These are phyloP conservation scores for Aquilaria yunnanensis DNA, from an alignment of 345 rosid genomes.

Conservation along the genomic window DNA sequence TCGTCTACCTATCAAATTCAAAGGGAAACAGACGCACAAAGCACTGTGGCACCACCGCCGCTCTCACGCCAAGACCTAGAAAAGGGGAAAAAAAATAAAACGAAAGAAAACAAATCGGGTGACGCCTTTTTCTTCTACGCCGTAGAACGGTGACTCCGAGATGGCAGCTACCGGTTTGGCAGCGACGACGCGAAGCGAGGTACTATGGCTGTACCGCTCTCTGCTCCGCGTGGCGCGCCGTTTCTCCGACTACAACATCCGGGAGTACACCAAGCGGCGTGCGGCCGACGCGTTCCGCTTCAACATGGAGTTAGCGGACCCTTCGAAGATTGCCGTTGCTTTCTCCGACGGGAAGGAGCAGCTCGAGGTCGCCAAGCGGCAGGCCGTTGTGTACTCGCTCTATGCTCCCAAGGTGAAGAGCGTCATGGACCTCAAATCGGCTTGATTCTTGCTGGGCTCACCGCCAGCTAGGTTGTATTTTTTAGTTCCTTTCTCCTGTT, in stretches of 20 bases:
- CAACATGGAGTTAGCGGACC: conserved; percentile 42
- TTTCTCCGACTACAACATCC: conserved; percentile 67
- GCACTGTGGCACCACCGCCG: too few relatives aligned
- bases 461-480: background rate
- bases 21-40: too few relatives aligned
- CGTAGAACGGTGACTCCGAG: background rate
- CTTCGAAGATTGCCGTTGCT: conserved; percentile 40
- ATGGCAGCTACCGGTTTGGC: conserved; percentile 16
- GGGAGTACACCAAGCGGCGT: conserved; percentile 81
- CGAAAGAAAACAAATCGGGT: too few relatives aligned
- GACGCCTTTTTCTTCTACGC: too few relatives aligned
- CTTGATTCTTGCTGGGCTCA: conserved; percentile 1
- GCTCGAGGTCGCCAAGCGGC: conserved; percentile 69
- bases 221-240: conserved; percentile 66
- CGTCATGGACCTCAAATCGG: conserved; percentile 60
- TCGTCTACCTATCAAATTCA: too few relatives aligned
- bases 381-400: conserved; percentile 54
- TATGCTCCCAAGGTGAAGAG: conserved; percentile 72
- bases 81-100: too few relatives aligned
- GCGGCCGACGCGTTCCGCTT: conserved; percentile 60
- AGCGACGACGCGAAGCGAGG: conserved; percentile 32
- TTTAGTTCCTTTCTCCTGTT: too few relatives aligned
- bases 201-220: conserved; percentile 51
- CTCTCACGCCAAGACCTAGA: too few relatives aligned
- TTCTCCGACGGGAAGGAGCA: conserved; percentile 51